phyloP scores from a whole-genome alignment of 768 basidiomycete genomes.

The Paxillus involutus region DNA sequence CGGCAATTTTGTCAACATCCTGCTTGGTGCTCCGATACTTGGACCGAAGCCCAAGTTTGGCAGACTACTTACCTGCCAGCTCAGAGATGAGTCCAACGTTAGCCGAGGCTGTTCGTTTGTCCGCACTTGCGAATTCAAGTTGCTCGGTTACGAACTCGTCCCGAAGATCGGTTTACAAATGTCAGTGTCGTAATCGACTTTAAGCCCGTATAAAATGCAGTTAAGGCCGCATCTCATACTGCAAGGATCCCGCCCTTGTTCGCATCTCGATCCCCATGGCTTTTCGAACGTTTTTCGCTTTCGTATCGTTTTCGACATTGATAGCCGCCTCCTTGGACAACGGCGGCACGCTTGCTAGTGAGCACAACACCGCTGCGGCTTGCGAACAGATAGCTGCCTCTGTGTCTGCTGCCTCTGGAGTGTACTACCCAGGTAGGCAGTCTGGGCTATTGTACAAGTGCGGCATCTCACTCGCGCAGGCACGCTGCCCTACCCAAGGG shows the following conservation, averaged over 20 bases:
- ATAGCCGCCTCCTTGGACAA: background rate
- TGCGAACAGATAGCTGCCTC: constrained; percentile 38
- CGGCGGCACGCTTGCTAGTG: background rate
- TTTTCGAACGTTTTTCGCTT: background rate
- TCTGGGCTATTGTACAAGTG: background rate
- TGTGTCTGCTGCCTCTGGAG: constrained; percentile 44
- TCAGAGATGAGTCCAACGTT: too few species aligned
- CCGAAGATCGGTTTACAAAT: background rate
- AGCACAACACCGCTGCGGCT: background rate
- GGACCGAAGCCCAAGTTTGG: too few species aligned
- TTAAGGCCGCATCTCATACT: background rate
- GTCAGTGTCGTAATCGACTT: background rate
- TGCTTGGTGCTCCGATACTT: too few species aligned
- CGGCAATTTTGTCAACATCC: too few species aligned
- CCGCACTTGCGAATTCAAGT: too few species aligned
- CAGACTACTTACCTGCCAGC: too few species aligned
- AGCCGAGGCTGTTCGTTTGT: too few species aligned
- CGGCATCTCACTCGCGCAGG: background rate
- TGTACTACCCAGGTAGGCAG: constrained; percentile 43
- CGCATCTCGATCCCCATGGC: background rate
- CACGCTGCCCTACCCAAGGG: constrained; percentile 33
- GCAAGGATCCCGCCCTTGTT: background rate
- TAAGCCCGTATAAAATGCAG: background rate
- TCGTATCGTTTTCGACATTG: background rate
- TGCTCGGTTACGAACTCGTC: too few species aligned